phyloP scores from a whole-genome alignment of 352 stramenopile species.

The Achlya hypogyna region DNA sequence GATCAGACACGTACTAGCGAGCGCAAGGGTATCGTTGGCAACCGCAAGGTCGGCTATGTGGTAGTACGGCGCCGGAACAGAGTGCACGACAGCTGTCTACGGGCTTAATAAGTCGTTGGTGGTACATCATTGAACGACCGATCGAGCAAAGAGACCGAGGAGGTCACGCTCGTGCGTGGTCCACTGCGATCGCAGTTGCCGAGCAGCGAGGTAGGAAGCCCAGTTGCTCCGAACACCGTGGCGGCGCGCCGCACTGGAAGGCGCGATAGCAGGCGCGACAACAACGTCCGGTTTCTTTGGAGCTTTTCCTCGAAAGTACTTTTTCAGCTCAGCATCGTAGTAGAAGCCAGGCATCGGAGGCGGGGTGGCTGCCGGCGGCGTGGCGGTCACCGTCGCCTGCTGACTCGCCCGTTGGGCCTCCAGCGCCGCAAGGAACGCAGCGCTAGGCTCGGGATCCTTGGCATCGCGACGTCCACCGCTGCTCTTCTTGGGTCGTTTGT shows the following conservation, averaged over 20 bases:
- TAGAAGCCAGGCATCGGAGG: slow-evolving; percentile 14
- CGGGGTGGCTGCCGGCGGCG: neutral
- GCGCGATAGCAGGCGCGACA: too few species aligned
- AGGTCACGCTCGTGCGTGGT: too few species aligned
- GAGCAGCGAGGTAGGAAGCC: too few species aligned
- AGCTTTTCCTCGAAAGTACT: slow-evolving; percentile 16
- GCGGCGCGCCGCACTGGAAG: too few species aligned
- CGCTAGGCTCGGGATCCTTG: slow-evolving; percentile 7
- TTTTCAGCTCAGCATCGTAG: slow-evolving; percentile 6
- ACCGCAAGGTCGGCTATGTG: neutral
- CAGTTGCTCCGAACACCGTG: too few species aligned
- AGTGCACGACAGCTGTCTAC: neutral
- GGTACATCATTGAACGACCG: too few species aligned
- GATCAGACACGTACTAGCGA: neutral
- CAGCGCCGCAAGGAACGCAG: slow-evolving; percentile 10
- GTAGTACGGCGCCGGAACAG: neutral
- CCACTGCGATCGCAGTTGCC: too few species aligned
- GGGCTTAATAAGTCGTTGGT: neutral
- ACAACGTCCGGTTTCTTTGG: neutral
- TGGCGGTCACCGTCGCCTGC: neutral
- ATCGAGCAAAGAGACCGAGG: too few species aligned
- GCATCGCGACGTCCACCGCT: too few species aligned
- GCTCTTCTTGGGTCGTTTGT: too few species aligned
- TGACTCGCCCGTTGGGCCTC: slow-evolving; percentile 12
- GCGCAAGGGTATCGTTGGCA: neutral